Conservation (phyloP, 2,329 filamentous ascomycete species). For the Lachnellula arida region DNA sequence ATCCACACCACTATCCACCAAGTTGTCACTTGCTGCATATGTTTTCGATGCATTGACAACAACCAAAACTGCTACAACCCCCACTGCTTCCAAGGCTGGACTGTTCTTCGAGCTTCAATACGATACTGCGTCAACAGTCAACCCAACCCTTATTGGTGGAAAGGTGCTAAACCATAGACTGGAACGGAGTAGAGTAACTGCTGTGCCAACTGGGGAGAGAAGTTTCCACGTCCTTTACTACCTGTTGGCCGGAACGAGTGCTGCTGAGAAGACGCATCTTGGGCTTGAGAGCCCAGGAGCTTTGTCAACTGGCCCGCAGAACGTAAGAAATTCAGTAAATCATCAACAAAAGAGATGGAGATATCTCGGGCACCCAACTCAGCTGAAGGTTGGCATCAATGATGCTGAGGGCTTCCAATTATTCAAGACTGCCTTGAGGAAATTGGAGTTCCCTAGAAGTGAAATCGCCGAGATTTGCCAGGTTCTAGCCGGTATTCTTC, state of each 20-base stretch:
- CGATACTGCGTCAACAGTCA: conserved; percentile 78
- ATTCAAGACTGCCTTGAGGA: conserved; percentile 92
- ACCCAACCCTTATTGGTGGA: conserved; percentile 84
- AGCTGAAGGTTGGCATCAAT: conserved; percentile 95
- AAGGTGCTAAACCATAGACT: conserved; percentile 92
- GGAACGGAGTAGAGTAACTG: conserved; percentile 84
- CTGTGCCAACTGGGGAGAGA: conserved; percentile 90
- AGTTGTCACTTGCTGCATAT: conserved; percentile 88
- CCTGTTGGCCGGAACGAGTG: conserved; percentile 84
- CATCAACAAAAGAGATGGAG: conserved; percentile 77
- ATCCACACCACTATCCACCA: conserved; percentile 86
- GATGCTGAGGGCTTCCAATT: conserved; percentile 93
- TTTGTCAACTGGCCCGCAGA: conserved; percentile 43
- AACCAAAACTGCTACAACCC: conserved; percentile 93
- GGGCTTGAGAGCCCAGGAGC: conserved; percentile 41
- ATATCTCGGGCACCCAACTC: conserved; percentile 92
- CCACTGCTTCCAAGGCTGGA: conserved; percentile 91
- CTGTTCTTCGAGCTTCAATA: conserved; percentile 97
- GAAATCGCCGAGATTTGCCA: conserved; percentile 98
- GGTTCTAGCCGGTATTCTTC: conserved; percentile 87
- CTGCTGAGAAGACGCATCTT: conserved; percentile 84
- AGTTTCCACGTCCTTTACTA: conserved; percentile 98
- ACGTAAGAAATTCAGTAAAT: conserved; percentile 43
- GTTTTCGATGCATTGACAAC: conserved; percentile 95
- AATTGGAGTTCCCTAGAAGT: conserved; percentile 86